Percentiles rank a stretch among this genome's conserved stretches.
Evolutionary conservation across 148 eudicot species (phyloP).

Genomic region (Cornus suecica): DNA sequence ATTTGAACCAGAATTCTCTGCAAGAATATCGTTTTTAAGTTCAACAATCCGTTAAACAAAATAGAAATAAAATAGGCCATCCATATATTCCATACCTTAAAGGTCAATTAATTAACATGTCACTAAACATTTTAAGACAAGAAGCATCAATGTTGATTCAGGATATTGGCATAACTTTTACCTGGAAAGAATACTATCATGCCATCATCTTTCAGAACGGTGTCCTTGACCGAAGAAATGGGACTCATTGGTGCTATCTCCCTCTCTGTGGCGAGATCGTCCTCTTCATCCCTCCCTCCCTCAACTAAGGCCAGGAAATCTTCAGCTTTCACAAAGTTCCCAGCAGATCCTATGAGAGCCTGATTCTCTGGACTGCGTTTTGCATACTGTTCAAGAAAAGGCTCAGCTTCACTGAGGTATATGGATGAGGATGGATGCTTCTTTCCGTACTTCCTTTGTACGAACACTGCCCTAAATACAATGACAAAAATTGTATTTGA

Average conservation of each 20-base stretch:
- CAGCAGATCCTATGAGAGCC: conserved; percentile 84
- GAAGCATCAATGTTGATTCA: background rate
- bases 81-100: background rate
- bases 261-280: conserved; percentile 63
- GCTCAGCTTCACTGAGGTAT: conserved; percentile 91
- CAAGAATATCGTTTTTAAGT: background rate
- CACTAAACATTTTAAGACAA: background rate
- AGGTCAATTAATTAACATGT: background rate
- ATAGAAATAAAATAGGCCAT: background rate
- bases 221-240: conserved; percentile 32
- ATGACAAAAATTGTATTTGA: conserved; percentile 13
- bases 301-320: conserved; percentile 76
- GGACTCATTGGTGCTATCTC: conserved; percentile 45
- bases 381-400: conserved; percentile 93
- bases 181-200: conserved; percentile 96
- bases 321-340: conserved; percentile 73
- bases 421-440: conserved; percentile 57
- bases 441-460: conserved; percentile 66
- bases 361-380: conserved; percentile 76
- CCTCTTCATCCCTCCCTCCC: conserved; percentile 80
- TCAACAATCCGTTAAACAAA: background rate
- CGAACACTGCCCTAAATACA: conserved; percentile 66
- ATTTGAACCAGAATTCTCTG: too few relatives aligned
- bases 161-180: conserved; percentile 16
- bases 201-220: conserved; percentile 59